phyloP scores from a whole-genome alignment of 2,329 filamentous ascomycete genomes.

The Fusarium secorum region DNA sequence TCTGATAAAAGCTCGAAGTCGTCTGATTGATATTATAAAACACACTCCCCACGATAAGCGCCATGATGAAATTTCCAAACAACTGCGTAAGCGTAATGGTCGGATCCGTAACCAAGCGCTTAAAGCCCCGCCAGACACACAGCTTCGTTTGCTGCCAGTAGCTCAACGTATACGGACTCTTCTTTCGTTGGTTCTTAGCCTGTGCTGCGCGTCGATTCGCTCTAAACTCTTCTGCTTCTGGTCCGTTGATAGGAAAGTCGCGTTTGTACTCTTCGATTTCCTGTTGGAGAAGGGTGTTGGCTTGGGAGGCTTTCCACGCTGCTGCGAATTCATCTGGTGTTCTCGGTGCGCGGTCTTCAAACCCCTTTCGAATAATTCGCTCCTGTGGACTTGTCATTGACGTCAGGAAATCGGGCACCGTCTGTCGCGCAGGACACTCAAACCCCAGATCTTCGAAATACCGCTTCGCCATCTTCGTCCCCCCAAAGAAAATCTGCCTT shows the following conservation, averaged over 20 bases:
- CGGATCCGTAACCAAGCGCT: slow-evolving; percentile 51
- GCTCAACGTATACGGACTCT: slow-evolving; percentile 36
- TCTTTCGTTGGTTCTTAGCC: slow-evolving; percentile 49
- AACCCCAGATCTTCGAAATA: slow-evolving; percentile 59
- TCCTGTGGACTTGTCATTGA: slow-evolving; percentile 54
- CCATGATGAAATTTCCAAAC: slow-evolving; percentile 56
- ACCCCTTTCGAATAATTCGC: slow-evolving; percentile 44
- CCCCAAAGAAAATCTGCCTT: slow-evolving; percentile 63
- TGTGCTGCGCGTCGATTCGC: slow-evolving; percentile 55
- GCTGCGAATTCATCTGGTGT: slow-evolving; percentile 50
- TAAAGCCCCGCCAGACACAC: slow-evolving; percentile 47
- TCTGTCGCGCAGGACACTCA: slow-evolving; percentile 60
- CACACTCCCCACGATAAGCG: slow-evolving; percentile 60
- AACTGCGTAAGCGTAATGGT: slow-evolving; percentile 50
- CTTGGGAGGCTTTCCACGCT: slow-evolving; percentile 41
- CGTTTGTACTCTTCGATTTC: slow-evolving; percentile 61
- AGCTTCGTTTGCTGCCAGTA: slow-evolving; percentile 35
- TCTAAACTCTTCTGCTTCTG: slow-evolving; percentile 57
- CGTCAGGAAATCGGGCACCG: slow-evolving; percentile 75
- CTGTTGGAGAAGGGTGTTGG: slow-evolving; percentile 49
- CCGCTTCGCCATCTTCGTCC: slow-evolving; percentile 31
- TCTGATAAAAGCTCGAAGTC: slow-evolving; percentile 55
- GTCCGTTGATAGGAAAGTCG: slow-evolving; percentile 43
- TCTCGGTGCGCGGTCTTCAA: slow-evolving; percentile 44
- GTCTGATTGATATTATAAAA: slow-evolving; percentile 56